These are phyloP conservation scores for Fraxinus paxiana DNA, from an alignment of 305 asterid species.

Conservation along the genomic window DNA sequence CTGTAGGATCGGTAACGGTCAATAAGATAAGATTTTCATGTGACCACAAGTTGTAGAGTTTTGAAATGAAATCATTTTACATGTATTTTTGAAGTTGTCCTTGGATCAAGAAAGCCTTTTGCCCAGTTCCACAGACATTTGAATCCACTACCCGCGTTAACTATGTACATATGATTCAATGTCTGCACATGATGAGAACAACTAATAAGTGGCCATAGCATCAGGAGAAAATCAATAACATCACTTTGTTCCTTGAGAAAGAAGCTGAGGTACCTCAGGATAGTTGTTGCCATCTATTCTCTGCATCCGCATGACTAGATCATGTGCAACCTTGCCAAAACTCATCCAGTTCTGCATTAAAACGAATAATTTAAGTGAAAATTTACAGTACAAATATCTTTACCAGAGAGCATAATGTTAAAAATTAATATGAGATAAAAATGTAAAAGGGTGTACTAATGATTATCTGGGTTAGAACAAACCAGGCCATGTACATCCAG, in stretches of 20 bases:
- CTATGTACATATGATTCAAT: constrained; percentile 84
- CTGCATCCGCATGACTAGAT: constrained; percentile 86
- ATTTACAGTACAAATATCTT: neutral
- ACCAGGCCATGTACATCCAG: constrained; percentile 94
- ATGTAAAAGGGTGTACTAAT: constrained; percentile 14
- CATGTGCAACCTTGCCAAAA: constrained; percentile 85
- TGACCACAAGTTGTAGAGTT: constrained; percentile 6
- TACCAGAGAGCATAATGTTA: constrained; percentile 9
- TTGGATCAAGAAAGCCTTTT: constrained; percentile 91
- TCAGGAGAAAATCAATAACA: constrained; percentile 12
- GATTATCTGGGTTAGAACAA: constrained; percentile 34
- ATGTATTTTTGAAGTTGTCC: constrained; percentile 80
- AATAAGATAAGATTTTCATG: constrained; percentile 21
- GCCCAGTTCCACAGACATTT: constrained; percentile 73
- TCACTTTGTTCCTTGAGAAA: constrained; percentile 15
- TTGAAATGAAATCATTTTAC: constrained; percentile 35
- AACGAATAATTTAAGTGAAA: constrained; percentile 15
- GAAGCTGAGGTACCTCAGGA: constrained; percentile 72
- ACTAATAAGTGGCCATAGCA: constrained; percentile 22
- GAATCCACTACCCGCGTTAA: constrained; percentile 92
- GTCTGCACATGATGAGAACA: constrained; percentile 56
- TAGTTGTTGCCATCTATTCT: constrained; percentile 93
- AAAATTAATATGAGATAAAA: neutral
- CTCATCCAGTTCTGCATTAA: constrained; percentile 84
- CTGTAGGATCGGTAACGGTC: constrained; percentile 39